Conservation (phyloP, 2,329 filamentous ascomycete genomes). For the Tolypocladium amazonense region DNA sequence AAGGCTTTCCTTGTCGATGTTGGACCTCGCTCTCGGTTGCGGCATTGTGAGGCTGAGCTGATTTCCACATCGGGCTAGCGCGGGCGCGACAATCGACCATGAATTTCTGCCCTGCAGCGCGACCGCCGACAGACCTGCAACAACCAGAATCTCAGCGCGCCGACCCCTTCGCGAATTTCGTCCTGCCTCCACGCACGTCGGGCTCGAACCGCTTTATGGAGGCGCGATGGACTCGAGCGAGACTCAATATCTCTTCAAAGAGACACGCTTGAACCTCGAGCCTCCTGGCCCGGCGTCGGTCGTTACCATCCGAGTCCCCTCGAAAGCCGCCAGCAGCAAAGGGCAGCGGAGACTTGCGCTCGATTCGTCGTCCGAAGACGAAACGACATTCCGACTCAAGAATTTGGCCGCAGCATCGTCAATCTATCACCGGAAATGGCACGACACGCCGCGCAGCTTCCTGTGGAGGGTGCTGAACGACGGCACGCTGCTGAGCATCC, state of each 20-base stretch:
- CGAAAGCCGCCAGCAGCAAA: constrained; percentile 34
- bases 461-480: constrained; percentile 84
- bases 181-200: constrained; percentile 6
- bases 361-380: constrained; percentile 46
- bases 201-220: constrained; percentile 38
- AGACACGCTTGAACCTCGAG: constrained; percentile 77
- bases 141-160: constrained; percentile 3
- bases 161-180: background rate
- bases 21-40: background rate
- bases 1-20: constrained; percentile 2
- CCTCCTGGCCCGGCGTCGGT: constrained; percentile 57
- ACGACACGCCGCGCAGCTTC: constrained; percentile 71
- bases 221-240: constrained; percentile 55
- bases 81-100: constrained; percentile 10
- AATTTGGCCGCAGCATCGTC: constrained; percentile 70
- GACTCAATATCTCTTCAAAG: constrained; percentile 66
- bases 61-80: constrained; percentile 26
- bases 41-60: constrained; percentile 14
- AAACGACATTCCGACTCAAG: constrained; percentile 60
- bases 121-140: constrained; percentile 12
- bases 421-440: constrained; percentile 72
- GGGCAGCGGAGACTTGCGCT: constrained; percentile 26
- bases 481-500: constrained; percentile 69
- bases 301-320: constrained; percentile 59
- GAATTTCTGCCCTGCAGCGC: constrained; percentile 23